A percentile compares a stretch with the other conserved stretches of the same genome.
phyloP scores from a whole-genome alignment of 179 eudicot species.

The Nepenthes alata region DNA sequence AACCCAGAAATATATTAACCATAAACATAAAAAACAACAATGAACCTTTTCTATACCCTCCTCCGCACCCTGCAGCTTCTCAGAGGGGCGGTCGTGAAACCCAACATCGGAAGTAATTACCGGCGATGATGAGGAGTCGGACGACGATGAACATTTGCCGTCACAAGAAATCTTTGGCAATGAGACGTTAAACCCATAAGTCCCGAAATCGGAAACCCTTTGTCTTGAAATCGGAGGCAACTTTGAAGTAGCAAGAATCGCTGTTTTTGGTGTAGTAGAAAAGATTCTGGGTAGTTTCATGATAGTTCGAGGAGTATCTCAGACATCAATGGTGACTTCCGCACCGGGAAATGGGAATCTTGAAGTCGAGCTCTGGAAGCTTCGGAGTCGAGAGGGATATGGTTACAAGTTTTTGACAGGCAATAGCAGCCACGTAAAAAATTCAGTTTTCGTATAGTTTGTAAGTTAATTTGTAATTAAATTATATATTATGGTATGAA shows the following conservation, averaged over 20 bases:
- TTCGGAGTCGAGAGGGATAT: too few species aligned
- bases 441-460: too few species aligned
- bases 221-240: not conserved
- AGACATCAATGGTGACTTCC: too few species aligned
- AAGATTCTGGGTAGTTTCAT: not conserved
- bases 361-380: too few species aligned
- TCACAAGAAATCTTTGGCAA: not conserved
- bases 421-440: too few species aligned
- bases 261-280: not conserved
- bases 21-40: not conserved
- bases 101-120: constrained; percentile 14
- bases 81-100: constrained; percentile 11
- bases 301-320: too few species aligned
- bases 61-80: constrained; percentile 24
- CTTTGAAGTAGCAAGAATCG: not conserved
- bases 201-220: not conserved
- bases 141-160: not conserved
- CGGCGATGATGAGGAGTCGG: constrained; percentile 15
- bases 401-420: too few species aligned
- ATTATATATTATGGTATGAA: too few species aligned
- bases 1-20: not conserved
- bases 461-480: too few species aligned
- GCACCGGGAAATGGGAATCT: too few species aligned
- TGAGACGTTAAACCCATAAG: not conserved
- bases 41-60: constrained; percentile 49